Base-by-base conservation (phyloP, 495 filamentous ascomycete genomes). In the Achaetomiella virescens region DNA sequence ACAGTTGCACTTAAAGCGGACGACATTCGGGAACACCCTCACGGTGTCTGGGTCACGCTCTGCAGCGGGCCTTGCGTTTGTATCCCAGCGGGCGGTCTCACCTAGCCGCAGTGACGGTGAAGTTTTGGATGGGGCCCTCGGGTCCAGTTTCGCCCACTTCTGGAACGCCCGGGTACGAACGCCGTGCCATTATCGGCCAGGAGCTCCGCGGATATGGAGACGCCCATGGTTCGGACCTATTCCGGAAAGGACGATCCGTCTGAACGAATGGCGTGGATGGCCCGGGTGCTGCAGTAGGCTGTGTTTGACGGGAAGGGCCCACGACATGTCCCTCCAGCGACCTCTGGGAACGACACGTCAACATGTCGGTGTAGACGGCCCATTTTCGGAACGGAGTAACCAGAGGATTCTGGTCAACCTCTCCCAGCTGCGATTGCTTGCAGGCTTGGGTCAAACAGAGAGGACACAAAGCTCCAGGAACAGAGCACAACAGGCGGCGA, bases 1-100 rank as follows among this genome's bases (percentile, higher is more conserved):
- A 48, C 40, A 55, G 66, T 62, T 42, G 56, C 58, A 67, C 60
- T 66, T 69, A 63, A 67, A 57, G 57, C 52, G 48, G 58, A 59
- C 58, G 58, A 47, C 60, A 60, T 45, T 31, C 45, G 37, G 46
- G 24, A 53, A 20, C 48, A 33, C 55, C n/a, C 60, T 63, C 64
- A 64, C 63, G 62, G 66, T 65, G 66, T 66, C 62, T 65, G 50
- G 66, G 49, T 67, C 60, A 65, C 48, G 45, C 52, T 48, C 61
- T 58, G 64, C 62, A 65, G 60, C 53, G 36, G 36, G n/a, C 48
- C 54, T 63, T 48, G 58, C 58, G 66, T 67, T 69, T 69, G 66
- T 69, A 61, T 58, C 60, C 58, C 60, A 58, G 52, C 37, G 55
- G 46, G 37, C 64, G 63, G 63, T 60, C 33, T 62, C 60, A 51